phyloP scores from a whole-genome alignment of 352 stramenopile species.

The Plasmopara halstedii region DNA sequence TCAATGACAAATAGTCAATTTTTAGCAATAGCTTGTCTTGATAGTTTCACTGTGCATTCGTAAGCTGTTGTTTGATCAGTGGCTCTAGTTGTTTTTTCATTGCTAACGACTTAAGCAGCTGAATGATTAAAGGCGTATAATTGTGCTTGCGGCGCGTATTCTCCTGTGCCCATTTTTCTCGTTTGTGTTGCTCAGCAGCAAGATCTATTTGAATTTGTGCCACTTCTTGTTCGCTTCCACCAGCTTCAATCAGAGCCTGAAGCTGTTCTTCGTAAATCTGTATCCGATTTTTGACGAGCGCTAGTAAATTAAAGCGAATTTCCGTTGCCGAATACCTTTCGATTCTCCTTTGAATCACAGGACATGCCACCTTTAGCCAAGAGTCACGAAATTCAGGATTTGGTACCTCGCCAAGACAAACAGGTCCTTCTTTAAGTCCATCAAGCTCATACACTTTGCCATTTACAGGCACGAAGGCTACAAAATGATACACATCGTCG shows the following conservation, averaged over 20 bases:
- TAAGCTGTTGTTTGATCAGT: constrained; percentile 65
- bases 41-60: constrained; percentile 13
- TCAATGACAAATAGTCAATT: background rate
- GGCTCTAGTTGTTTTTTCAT: constrained; percentile 81
- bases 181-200: constrained; percentile 55
- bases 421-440: constrained; percentile 85
- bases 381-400: constrained; percentile 21
- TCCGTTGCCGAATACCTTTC: constrained; percentile 83
- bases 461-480: constrained; percentile 90
- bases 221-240: constrained; percentile 27
- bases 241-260: constrained; percentile 23
- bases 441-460: constrained; percentile 94
- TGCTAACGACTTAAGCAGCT: constrained; percentile 90
- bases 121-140: constrained; percentile 94
- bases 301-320: constrained; percentile 97
- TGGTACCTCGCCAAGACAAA: constrained; percentile 71
- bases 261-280: constrained; percentile 45
- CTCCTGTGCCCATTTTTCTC: constrained; percentile 81
- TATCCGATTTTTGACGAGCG: constrained; percentile 82
- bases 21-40: constrained; percentile 4
- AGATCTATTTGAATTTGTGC: constrained; percentile 47
- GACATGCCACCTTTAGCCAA: constrained; percentile 87
- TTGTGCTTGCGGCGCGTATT: constrained; percentile 94
- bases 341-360: constrained; percentile 92
- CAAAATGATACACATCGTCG: constrained; percentile 96